These are phyloP conservation scores for Flammula alnicola DNA, from an alignment of 1,284 basidiomycete genomes.

Conservation along the genomic window DNA sequence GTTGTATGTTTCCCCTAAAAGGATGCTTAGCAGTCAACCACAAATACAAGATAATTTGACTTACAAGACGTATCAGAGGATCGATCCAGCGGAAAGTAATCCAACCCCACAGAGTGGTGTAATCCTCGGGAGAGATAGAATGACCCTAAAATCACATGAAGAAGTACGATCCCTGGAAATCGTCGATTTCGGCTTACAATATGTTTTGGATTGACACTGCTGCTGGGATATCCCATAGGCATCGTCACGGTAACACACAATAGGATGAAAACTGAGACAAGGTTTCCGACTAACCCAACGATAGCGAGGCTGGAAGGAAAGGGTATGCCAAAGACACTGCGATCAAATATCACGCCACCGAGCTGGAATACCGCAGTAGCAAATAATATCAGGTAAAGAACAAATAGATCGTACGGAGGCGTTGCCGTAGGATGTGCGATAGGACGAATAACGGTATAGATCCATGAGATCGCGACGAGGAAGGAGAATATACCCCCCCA, in stretches of 20 bases:
- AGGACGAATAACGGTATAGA: constrained; percentile 38
- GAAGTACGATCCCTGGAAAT: background rate
- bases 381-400: constrained; percentile 51
- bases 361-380: constrained; percentile 45
- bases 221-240: constrained; percentile 62
- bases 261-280: constrained; percentile 43
- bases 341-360: constrained; percentile 54
- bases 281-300: constrained; percentile 42
- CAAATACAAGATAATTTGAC: constrained; percentile 19
- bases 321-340: constrained; percentile 41
- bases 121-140: constrained; percentile 71
- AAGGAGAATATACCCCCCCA: constrained; percentile 41
- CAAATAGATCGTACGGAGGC: constrained; percentile 57
- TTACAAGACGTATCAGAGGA: constrained; percentile 59
- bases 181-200: constrained; percentile 47
- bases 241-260: constrained; percentile 55
- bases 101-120: constrained; percentile 77
- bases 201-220: constrained; percentile 47
- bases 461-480: constrained; percentile 57
- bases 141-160: constrained; percentile 44
- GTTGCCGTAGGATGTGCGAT: constrained; percentile 44
- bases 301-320: constrained; percentile 39
- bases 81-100: constrained; percentile 82
- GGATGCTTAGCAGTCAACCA: background rate
- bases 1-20: constrained; percentile 61